Percentiles rank a stretch among this genome's conserved stretches.
phyloP scores from a whole-genome alignment of 768 basidiomycete genomes.

The Hirschioporus abietinus region DNA sequence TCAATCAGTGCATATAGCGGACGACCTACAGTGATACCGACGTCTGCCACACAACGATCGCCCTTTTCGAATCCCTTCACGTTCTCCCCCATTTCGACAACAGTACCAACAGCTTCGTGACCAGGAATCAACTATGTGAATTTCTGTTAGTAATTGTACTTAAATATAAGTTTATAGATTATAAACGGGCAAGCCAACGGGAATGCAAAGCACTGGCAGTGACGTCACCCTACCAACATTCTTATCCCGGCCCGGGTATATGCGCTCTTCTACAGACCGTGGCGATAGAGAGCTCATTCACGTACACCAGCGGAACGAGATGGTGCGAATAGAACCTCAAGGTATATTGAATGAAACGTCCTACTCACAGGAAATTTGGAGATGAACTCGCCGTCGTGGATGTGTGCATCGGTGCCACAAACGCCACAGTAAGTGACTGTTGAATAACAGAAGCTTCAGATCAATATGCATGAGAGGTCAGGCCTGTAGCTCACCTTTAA shows the following conservation, averaged over 20 bases:
- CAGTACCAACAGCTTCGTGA: slow-evolving; percentile 67
- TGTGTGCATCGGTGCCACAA: slow-evolving; percentile 60
- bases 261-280: neutral
- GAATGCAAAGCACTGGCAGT: neutral
- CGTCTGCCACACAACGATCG: slow-evolving; percentile 83
- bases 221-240: neutral
- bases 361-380: slow-evolving; percentile 6
- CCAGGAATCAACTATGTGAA: slow-evolving; percentile 57
- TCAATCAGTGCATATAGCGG: neutral
- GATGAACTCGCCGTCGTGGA: slow-evolving; percentile 41
- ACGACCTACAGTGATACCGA: slow-evolving; percentile 55
- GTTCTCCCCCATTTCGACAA: slow-evolving; percentile 73
- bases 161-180: too few species aligned
- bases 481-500: slow-evolving; percentile 49
- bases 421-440: slow-evolving; percentile 34
- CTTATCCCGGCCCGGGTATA: neutral
- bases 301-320: neutral
- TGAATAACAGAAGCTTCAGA: neutral
- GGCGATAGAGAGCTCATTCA: neutral
- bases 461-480: slow-evolving; percentile 23
- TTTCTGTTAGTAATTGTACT: neutral
- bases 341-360: neutral
- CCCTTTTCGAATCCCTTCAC: slow-evolving; percentile 73
- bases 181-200: neutral
- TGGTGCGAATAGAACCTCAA: neutral